Conservation (phyloP, 495 filamentous ascomycete genomes). For the Neurospora tetrasperma region DNA sequence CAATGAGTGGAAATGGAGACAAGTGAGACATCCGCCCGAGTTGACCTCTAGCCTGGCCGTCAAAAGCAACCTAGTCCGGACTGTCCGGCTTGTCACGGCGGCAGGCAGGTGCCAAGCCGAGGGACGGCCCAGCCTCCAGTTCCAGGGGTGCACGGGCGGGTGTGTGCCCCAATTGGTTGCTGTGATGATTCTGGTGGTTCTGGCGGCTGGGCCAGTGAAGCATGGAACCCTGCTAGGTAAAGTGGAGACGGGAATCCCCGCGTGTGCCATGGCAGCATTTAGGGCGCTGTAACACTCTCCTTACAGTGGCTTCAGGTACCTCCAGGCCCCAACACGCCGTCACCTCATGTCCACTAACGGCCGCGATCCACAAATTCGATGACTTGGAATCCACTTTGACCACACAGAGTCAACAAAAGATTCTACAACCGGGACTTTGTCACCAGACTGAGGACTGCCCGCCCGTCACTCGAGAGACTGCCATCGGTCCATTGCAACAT, state of each 20-base stretch:
- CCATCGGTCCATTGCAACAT: background rate
- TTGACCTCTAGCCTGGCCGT: background rate
- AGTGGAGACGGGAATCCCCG: background rate
- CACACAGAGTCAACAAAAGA: slow-evolving; percentile 1
- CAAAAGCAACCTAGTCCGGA: no score
- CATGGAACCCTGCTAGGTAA: background rate
- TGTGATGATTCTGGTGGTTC: no score
- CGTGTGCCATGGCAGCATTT: background rate
- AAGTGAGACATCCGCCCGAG: background rate
- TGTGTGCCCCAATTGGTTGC: background rate
- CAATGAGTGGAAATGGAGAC: background rate
- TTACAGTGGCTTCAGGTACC: background rate
- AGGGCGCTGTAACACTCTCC: background rate
- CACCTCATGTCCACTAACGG: background rate
- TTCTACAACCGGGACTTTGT: background rate
- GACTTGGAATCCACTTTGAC: background rate
- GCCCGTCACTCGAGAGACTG: background rate
- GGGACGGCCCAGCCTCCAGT: background rate
- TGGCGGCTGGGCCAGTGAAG: no score
- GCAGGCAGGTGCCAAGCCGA: background rate
- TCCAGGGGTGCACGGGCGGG: background rate
- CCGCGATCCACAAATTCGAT: background rate
- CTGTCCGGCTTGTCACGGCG: background rate
- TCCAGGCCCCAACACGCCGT: background rate
- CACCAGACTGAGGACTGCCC: background rate